Base-by-base conservation (phyloP, 768 basidiomycete species). In the Rhodotorula graminis region DNA sequence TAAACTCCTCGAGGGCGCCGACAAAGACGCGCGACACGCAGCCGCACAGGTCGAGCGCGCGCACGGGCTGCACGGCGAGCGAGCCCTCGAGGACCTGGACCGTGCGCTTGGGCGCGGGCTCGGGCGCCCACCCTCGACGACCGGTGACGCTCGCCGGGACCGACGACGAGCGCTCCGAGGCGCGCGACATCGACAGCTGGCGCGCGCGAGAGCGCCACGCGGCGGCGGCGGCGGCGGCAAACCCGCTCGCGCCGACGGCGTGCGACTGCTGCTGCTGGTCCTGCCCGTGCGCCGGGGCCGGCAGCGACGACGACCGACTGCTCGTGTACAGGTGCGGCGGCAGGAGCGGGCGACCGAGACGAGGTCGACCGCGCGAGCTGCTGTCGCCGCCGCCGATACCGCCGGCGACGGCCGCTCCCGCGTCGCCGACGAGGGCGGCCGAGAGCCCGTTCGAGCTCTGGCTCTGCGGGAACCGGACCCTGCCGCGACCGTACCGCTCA, bases 11-110 rank as follows among this genome's bases (percentile, higher is more conserved):
- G 74, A 98, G 85, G 1, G 90, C 91, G 73, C 89, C 87, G 69
- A 90, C 90, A 79, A 96, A 97, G 2, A 93, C 90, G 31, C 87
- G 86, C 78, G 91, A 93, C 81, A 97, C 90, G 79, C 95, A 97
- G 77, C 94, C 95, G 12, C 94, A 97, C 64, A 98, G 82, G 80
- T 99, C 95, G 63, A 95, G 84, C 8, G 94, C 93, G 80, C 92
- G 88, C 8, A 99, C 83, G 65, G 91, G 88, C 76, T 61, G 69
- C 21, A 69, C 53, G 25, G 46, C 65, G 12, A 62, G 31, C 27
- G 55, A 59, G 2, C 74, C 72, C 84, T 88, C 83, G 86, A 90
- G 64, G 89, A 88, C 53, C 86, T 80, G 76, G 88, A 85, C 74
- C 21, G 59, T 56, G 9, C 71, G 71, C 44, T 68, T 68, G 33